phyloP scores from a whole-genome alignment of 306 rosid species.

The Cucumis cinereus region DNA sequence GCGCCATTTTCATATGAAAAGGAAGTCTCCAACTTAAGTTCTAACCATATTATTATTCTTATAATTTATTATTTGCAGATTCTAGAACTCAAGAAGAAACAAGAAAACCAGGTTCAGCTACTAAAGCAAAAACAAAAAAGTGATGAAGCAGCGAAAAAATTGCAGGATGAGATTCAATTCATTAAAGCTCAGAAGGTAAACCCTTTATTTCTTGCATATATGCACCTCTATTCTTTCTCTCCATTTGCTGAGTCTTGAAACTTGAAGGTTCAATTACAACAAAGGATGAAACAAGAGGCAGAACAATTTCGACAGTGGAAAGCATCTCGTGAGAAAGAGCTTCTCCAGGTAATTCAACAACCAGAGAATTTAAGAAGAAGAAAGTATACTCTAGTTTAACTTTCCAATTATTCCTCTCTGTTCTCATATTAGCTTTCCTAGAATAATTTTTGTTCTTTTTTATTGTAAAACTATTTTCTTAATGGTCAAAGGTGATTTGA shows the following conservation, averaged over 20 bases:
- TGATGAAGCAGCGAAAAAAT: conserved; percentile 92
- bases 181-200: conserved; percentile 95
- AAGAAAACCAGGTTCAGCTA: conserved; percentile 96
- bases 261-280: conserved; percentile 88
- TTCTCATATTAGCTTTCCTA: background rate
- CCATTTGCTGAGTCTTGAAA: background rate
- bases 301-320: conserved; percentile 99
- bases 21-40: background rate
- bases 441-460: background rate
- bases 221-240: background rate
- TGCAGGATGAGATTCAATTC: conserved; percentile 94
- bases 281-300: conserved; percentile 94
- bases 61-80: conserved; percentile 30
- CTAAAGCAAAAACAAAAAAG: conserved; percentile 97
- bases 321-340: conserved; percentile 97
- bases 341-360: conserved; percentile 59
- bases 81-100: conserved; percentile 91
- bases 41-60: background rate
- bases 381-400: background rate
- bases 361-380: background rate
- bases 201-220: conserved; percentile 11
- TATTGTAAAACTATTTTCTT: background rate
- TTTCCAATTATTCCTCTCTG: background rate
- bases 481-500: background rate
- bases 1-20: background rate